Evolutionary conservation across 2,329 filamentous ascomycete genomes (phyloP).

Genomic region (Exophiala calicioides): DNA sequence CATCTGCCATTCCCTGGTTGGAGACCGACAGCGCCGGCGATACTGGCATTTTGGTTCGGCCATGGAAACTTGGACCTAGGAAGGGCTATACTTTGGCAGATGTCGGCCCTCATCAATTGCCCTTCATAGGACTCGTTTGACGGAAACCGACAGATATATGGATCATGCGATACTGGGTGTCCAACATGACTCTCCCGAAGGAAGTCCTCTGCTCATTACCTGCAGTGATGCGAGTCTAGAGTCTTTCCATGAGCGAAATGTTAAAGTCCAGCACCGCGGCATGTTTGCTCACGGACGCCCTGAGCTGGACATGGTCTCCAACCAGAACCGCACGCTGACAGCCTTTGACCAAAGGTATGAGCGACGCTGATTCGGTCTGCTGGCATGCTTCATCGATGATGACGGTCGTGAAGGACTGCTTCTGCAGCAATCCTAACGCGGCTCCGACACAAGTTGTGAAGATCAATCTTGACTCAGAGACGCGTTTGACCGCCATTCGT

Average conservation of each 20-base stretch:
- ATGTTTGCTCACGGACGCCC: constrained; percentile 45
- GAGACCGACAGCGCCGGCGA: neutral
- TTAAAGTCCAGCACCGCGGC: constrained; percentile 41
- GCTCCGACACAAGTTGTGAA: constrained; percentile 51
- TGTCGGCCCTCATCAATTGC: constrained; percentile 37
- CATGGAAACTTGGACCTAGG: constrained; percentile 4
- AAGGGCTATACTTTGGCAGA: constrained; percentile 6
- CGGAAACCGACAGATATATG: constrained; percentile 42
- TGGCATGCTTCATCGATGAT: constrained; percentile 53
- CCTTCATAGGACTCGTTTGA: constrained; percentile 45
- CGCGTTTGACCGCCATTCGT: constrained; percentile 41
- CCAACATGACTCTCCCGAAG: constrained; percentile 43
- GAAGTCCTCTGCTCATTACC: constrained; percentile 6
- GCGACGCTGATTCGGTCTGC: constrained; percentile 46
- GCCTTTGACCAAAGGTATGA: constrained; percentile 39
- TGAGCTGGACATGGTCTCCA: constrained; percentile 51
- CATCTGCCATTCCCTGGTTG: neutral
- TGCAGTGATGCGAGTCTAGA: too few species aligned
- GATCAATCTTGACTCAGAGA: constrained; percentile 41
- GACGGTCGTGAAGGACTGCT: constrained; percentile 33
- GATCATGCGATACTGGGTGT: constrained; percentile 51
- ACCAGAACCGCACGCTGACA: constrained; percentile 44
- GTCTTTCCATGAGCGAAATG: constrained; percentile 47
- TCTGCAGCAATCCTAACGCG: constrained; percentile 44
- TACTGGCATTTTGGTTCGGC: constrained; percentile 1